Base-by-base conservation (phyloP, 768 basidiomycete genomes). In the Xerocomellus chrysenteron region DNA sequence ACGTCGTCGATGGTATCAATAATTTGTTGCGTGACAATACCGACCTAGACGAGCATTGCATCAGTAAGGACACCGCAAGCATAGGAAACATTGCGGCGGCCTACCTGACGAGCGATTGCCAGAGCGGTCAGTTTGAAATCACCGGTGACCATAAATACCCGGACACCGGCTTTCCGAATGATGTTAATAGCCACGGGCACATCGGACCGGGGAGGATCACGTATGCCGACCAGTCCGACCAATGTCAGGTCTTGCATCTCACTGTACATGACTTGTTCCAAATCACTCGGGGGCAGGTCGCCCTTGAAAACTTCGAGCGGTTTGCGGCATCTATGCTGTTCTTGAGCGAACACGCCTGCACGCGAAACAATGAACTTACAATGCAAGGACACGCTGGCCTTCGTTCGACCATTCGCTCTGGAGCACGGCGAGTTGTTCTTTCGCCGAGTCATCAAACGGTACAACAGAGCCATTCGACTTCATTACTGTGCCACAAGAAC, bases 121-220 rank as follows among this genome's bases (percentile, higher is more conserved):
- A 76, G 73, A 0, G 82, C 82, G 0, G 82, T 84, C 59, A 80
- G 68, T 45, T 78, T 71, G 66, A 82, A 81, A 63, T 83, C 82
- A 46, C 82, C 82, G 0, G 82, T 84, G 24, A 84, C 73, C 81
- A 84, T 83, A 56, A 80, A 77, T 17, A 83, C 77, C 24, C 77
- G 74, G 47, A 82, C 76, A 21, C 83, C 82, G 1, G 83, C 83
- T 49, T 70, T 66, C 24, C 78, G 69, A 61, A 79, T 80, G 46
- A 77, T 70, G 4, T 71, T 58, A 2, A 85, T 79, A 8, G 83
- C 76, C 0, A 67, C 69, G 2, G 74, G 73, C n/a, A 78, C 77
- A 50, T 83, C 78, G 12, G 75, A 68, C 26, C 83, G 75, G 11
- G 83, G 82, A 4, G 83, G 83, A 53, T 85, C 83, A 57, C 76